Conservation (phyloP, 139 green algal genomes). For the Deuterostichococcus epilithicus region DNA sequence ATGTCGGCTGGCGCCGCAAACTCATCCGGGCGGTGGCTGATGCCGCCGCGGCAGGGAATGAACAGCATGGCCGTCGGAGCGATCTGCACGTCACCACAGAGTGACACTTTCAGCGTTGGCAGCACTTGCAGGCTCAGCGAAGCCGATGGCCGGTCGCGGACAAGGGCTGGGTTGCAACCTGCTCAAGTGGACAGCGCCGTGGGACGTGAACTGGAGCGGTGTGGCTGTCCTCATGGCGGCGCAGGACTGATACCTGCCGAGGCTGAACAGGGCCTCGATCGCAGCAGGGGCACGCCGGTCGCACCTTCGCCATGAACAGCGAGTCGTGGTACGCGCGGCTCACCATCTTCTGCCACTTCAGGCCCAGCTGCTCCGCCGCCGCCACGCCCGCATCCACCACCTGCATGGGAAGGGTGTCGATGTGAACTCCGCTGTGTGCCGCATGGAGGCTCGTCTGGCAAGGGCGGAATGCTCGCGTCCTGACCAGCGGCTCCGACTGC, state of each 20-base stretch:
- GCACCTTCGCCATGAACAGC: slow-evolving; percentile 88
- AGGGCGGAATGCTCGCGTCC: too few species aligned
- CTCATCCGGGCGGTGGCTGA: slow-evolving; percentile 89
- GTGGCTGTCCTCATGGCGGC: background rate
- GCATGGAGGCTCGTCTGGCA: too few species aligned
- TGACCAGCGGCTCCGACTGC: too few species aligned
- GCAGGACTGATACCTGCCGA: background rate
- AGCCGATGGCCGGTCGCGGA: too few species aligned
- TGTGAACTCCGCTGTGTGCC: too few species aligned
- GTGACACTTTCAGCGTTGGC: background rate
- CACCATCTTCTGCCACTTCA: slow-evolving; percentile 73
- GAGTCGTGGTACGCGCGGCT: slow-evolving; percentile 94
- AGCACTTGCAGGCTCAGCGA: background rate
- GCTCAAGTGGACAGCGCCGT: too few species aligned
- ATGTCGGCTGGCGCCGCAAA: slow-evolving; percentile 66
- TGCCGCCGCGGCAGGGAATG: slow-evolving; percentile 86
- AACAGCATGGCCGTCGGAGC: slow-evolving; percentile 94
- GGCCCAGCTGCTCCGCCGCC: slow-evolving; percentile 51
- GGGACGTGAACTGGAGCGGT: too few species aligned
- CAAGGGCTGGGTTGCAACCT: too few species aligned
- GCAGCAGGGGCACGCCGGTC: background rate
- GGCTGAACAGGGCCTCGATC: background rate
- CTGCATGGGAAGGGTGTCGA: background rate
- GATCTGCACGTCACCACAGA: slow-evolving; percentile 28
- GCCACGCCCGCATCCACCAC: slow-evolving; percentile 56